phyloP scores from a whole-genome alignment of 2,329 filamentous ascomycete genomes.

The Diaporthe sp. region DNA sequence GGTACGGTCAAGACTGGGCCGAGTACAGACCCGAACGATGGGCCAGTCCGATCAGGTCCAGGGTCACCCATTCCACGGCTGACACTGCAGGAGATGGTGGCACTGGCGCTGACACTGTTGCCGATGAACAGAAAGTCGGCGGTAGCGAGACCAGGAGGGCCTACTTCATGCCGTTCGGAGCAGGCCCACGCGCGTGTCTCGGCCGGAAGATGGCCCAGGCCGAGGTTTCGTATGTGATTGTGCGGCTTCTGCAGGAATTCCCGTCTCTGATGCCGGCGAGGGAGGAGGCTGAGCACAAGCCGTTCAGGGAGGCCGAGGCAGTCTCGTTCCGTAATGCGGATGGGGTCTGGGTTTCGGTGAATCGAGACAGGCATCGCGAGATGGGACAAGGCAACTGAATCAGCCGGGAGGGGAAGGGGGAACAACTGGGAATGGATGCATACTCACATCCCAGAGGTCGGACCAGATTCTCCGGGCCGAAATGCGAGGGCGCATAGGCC shows the following conservation, averaged over 20 bases:
- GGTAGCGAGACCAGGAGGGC: constrained; percentile 17
- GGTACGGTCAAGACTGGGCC: constrained; percentile 40
- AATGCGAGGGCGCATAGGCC: neutral
- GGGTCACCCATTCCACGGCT: neutral
- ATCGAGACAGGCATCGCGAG: neutral
- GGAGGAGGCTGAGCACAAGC: neutral
- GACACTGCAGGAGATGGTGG: neutral
- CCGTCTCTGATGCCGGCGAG: neutral
- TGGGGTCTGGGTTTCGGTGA: constrained; percentile 33
- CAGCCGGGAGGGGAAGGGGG: neutral
- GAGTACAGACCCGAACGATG: constrained; percentile 39
- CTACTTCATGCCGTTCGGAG: constrained; percentile 41
- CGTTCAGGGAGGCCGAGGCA: constrained; percentile 39
- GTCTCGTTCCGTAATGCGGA: constrained; percentile 40
- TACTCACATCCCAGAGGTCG: neutral
- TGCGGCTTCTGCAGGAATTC: constrained; percentile 39
- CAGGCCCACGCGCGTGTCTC: constrained; percentile 33
- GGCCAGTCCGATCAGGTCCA: neutral
- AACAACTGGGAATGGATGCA: neutral
- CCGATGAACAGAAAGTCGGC: neutral
- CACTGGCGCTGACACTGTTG: neutral
- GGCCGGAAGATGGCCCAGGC: constrained; percentile 38
- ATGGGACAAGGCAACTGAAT: neutral
- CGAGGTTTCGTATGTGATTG: constrained; percentile 37
- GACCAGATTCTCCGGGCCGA: constrained; percentile 21